These are phyloP conservation scores for Camelina laxa DNA, from an alignment of 345 rosid genomes.

Conservation along the genomic window DNA sequence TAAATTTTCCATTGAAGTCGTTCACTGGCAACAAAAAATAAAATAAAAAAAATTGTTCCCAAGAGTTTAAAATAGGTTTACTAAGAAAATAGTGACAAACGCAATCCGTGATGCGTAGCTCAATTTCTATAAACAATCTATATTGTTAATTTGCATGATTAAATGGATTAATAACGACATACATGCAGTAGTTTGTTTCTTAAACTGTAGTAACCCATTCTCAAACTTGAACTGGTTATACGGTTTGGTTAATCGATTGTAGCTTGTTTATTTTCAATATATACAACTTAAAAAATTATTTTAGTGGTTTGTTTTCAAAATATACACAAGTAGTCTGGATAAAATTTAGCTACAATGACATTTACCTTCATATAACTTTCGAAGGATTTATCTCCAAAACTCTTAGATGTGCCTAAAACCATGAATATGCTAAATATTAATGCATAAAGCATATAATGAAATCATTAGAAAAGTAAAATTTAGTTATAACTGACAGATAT, in stretches of 20 bases:
- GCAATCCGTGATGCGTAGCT: background rate
- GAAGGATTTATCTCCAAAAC: background rate
- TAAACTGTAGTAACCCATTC: background rate
- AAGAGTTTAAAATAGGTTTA: background rate
- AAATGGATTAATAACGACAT: background rate
- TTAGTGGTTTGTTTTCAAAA: too few relatives aligned
- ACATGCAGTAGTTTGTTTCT: background rate
- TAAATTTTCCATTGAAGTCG: background rate
- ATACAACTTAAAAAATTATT: too few relatives aligned
- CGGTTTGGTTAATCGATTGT: background rate
- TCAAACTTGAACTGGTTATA: background rate
- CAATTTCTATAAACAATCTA: background rate
- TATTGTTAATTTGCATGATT: background rate
- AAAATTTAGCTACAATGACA: background rate
- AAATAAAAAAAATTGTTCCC: background rate
- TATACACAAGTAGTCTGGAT: background rate
- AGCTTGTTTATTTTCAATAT: background rate
- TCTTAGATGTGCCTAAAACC: background rate
- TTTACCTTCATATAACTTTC: background rate
- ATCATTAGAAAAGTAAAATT: background rate
- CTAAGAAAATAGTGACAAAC: background rate
- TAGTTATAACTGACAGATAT: constrained; percentile 22
- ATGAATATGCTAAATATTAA: background rate
- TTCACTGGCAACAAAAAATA: background rate
- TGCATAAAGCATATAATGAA: background rate